phyloP scores from a whole-genome alignment of 192 early-diverging fungal genomes.

The Rhizophagus clarus region DNA sequence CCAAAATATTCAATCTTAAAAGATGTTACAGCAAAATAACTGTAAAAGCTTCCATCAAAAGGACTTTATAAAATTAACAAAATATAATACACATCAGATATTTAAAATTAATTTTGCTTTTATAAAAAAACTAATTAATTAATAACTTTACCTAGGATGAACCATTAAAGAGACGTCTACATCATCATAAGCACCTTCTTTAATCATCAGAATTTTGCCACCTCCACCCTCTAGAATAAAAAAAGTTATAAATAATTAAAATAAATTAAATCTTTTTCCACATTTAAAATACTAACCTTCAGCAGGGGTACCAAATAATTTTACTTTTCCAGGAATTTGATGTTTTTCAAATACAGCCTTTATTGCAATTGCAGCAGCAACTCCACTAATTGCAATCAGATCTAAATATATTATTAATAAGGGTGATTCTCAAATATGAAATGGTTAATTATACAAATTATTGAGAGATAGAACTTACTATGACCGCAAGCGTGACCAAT shows the following conservation, averaged over 20 bases:
- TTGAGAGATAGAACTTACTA: constrained; percentile 29
- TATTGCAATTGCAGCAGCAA: constrained; percentile 61
- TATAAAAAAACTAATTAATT: neutral
- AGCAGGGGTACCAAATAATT: constrained; percentile 77
- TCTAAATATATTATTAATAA: neutral
- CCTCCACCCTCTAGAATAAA: constrained; percentile 51
- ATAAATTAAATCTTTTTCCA: too few species aligned
- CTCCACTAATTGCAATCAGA: constrained; percentile 19
- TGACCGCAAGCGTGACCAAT: constrained; percentile 73
- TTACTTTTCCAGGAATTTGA: constrained; percentile 59
- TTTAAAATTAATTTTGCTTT: neutral
- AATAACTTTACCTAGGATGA: constrained; percentile 61
- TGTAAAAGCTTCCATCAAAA: constrained; percentile 49
- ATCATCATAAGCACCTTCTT: constrained; percentile 70
- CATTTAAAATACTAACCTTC: constrained; percentile 46
- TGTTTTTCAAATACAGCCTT: constrained; percentile 31
- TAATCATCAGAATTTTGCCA: constrained; percentile 74
- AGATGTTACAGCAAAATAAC: constrained; percentile 43
- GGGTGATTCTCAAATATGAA: too few species aligned
- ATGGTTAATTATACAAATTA: too few species aligned
- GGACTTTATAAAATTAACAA: constrained; percentile 37
- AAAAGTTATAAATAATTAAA: neutral
- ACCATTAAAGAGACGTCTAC: constrained; percentile 79
- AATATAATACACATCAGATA: neutral
- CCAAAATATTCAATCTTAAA: constrained; percentile 70